phyloP scores from a whole-genome alignment of 257 asterid species.

The Echium plantagineum region DNA sequence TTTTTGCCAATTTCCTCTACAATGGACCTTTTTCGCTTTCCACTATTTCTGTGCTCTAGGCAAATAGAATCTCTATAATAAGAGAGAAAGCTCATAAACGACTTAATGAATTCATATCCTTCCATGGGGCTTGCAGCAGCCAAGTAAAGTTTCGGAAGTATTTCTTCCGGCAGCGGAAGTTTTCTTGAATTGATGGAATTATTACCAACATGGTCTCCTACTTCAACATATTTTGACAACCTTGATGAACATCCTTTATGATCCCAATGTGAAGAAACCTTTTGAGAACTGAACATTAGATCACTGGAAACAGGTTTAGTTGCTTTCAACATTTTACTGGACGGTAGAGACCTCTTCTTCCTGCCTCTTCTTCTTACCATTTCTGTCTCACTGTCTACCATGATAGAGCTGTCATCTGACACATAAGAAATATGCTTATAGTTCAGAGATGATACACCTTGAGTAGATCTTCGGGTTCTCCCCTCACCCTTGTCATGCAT shows the following conservation, averaged over 20 bases:
- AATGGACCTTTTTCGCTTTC: constrained; percentile 3
- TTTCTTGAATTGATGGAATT: constrained; percentile 6
- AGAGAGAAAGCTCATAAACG: constrained; percentile 31
- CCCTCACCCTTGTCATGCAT: constrained; percentile 14
- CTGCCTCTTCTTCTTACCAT: constrained; percentile 11
- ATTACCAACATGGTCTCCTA: constrained; percentile 8
- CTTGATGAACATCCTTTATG: constrained; percentile 1
- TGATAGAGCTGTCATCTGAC: constrained; percentile 23
- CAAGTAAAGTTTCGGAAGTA: constrained; percentile 37
- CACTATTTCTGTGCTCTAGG: constrained; percentile 13
- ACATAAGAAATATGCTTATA: constrained; percentile 20
- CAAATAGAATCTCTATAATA: constrained; percentile 34
- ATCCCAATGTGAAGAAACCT: not conserved
- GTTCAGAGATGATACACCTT: constrained; percentile 23
- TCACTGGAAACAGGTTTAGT: constrained; percentile 5
- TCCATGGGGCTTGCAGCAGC: constrained; percentile 49
- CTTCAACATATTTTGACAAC: constrained; percentile 3
- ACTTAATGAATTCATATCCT: constrained; percentile 15
- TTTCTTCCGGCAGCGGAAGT: constrained; percentile 28
- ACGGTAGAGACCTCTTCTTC: constrained; percentile 12
- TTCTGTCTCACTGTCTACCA: constrained; percentile 15
- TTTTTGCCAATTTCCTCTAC: constrained; percentile 13
- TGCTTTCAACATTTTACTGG: constrained; percentile 13
- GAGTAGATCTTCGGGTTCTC: constrained; percentile 21
- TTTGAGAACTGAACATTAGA: constrained; percentile 11